These are phyloP conservation scores for Venustampulla echinocandica DNA, from an alignment of 495 filamentous ascomycete genomes.

Conservation along the genomic window DNA sequence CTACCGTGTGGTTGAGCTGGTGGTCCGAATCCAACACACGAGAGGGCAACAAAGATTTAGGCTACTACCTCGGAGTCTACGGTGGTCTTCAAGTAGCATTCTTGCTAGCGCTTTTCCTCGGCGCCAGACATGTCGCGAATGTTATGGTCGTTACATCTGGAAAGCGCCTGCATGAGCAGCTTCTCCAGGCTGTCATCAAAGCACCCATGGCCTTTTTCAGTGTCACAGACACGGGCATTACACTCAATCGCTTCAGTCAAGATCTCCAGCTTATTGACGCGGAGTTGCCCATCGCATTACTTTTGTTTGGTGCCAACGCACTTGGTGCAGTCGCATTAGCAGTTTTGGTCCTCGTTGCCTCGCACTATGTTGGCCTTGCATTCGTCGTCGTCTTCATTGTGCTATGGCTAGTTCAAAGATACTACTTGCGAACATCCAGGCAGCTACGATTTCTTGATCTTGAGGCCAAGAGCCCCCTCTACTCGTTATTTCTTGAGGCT, in stretches of 20 bases:
- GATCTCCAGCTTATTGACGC: conserved; percentile 27
- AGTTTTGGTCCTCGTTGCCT: conserved; percentile 4
- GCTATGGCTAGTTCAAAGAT: conserved; percentile 46
- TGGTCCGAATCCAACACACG: neutral
- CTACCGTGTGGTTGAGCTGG: neutral
- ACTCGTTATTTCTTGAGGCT: conserved; percentile 38
- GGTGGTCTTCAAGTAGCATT: neutral
- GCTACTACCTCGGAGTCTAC: neutral
- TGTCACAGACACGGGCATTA: conserved; percentile 21
- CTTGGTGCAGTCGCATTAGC: conserved; percentile 1
- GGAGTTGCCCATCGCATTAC: conserved; percentile 13
- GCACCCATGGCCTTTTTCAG: conserved; percentile 21
- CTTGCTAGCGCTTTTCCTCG: neutral
- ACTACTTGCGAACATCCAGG: conserved; percentile 51
- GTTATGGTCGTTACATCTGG: neutral
- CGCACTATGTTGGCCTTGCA: conserved; percentile 16
- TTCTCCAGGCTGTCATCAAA: conserved; percentile 2
- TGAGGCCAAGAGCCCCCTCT: conserved; percentile 31
- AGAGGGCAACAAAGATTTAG: neutral
- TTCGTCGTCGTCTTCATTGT: conserved; percentile 22
- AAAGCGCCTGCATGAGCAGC: neutral
- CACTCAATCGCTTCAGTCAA: conserved; percentile 32
- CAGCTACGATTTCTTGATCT: conserved; percentile 51
- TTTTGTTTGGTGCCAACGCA: neutral
- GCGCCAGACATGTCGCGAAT: neutral